phyloP scores from a whole-genome alignment of 2,329 filamentous ascomycete species.

The Hymenoscyphus fraxineus region DNA sequence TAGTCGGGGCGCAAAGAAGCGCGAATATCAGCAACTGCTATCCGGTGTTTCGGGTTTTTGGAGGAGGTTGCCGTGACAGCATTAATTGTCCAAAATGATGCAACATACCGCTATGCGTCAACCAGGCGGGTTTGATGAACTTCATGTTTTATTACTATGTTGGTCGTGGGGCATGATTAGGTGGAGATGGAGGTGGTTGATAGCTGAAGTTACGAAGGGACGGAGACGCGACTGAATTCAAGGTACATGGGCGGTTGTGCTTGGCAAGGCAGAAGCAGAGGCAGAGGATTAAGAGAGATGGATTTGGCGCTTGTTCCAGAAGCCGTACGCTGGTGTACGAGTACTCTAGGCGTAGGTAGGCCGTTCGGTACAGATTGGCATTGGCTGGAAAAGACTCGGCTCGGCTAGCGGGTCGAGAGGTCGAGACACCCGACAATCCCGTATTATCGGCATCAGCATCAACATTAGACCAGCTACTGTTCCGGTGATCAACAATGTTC shows the following conservation, averaged over 20 bases:
- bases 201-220: conserved; percentile 3
- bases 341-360: not conserved
- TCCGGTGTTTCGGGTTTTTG: conserved; percentile 15
- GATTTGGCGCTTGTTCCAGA: conserved; percentile 17
- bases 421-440: too few relatives aligned
- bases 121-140: conserved; percentile 92
- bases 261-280: not conserved
- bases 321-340: conserved; percentile 9
- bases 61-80: not conserved
- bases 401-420: too few relatives aligned
- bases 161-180: too few relatives aligned
- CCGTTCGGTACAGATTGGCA: too few relatives aligned
- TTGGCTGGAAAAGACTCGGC: too few relatives aligned
- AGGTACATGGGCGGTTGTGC: not conserved
- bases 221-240: conserved; percentile 12
- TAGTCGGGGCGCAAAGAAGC: conserved; percentile 27
- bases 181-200: conserved; percentile 11
- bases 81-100: not conserved
- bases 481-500: too few relatives aligned
- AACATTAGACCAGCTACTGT: too few relatives aligned
- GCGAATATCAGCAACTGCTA: conserved; percentile 28
- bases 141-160: conserved; percentile 53
- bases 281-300: not conserved
- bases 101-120: conserved; percentile 78
- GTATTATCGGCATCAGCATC: too few relatives aligned